phyloP scores from a whole-genome alignment of 345 rosid species.

The Trapa incisa region DNA sequence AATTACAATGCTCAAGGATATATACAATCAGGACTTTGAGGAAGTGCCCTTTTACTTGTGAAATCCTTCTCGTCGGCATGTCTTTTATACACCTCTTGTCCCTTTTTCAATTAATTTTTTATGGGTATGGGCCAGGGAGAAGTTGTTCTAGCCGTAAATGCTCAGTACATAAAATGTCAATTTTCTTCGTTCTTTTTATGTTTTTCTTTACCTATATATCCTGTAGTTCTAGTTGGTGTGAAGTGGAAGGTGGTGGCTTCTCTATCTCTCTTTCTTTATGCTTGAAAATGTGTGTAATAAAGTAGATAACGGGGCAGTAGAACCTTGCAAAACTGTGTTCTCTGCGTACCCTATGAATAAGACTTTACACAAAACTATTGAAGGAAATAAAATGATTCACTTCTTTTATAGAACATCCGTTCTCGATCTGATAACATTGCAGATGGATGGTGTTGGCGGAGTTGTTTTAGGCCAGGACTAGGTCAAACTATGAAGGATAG shows the following conservation, averaged over 20 bases:
- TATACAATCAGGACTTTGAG: neutral
- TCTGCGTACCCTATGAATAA: neutral
- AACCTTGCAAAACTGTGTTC: neutral
- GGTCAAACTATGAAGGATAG: no score
- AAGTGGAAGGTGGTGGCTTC: slow-evolving; percentile 3
- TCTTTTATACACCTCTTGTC: neutral
- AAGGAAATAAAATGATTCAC: neutral
- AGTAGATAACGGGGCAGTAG: neutral
- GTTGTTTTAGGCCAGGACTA: no score
- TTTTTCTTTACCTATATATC: neutral
- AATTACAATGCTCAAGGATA: neutral
- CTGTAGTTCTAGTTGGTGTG: neutral
- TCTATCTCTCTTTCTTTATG: no score
- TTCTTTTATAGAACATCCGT: no score
- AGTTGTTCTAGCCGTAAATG: slow-evolving; percentile 8
- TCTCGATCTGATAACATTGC: no score
- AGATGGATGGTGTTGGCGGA: no score
- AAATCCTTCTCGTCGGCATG: neutral
- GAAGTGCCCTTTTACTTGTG: neutral
- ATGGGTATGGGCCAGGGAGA: slow-evolving; percentile 7
- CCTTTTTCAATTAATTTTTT: slow-evolving; percentile 2
- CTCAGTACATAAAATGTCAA: slow-evolving; percentile 8
- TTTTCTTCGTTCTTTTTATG: neutral
- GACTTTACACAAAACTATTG: neutral
- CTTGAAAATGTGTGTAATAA: slow-evolving; percentile 9